A percentile compares a stretch with the other conserved stretches of the same genome.
Evolutionary conservation across 2,329 filamentous ascomycete species (phyloP).

Genomic region (Lecanicillium sp.): DNA sequence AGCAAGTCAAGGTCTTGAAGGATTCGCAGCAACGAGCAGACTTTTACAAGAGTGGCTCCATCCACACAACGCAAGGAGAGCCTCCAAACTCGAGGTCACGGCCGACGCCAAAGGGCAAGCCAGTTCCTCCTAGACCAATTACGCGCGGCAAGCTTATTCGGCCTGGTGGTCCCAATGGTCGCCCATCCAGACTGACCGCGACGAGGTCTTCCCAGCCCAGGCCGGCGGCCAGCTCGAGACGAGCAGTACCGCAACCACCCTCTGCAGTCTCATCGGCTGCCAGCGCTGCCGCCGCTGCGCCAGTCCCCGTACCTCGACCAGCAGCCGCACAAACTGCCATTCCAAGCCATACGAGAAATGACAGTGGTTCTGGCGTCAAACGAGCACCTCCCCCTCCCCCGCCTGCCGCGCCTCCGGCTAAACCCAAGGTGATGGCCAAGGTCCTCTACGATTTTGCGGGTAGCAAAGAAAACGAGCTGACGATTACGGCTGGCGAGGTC

Average conservation of each 20-base stretch:
- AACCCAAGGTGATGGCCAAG: conserved; percentile 72
- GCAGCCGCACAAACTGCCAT: conserved; percentile 17
- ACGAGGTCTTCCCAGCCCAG: conserved; percentile 37
- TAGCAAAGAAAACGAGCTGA: conserved; percentile 77
- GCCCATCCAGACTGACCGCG: conserved; percentile 62
- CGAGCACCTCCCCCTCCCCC: conserved; percentile 59
- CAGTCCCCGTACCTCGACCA: conserved; percentile 12
- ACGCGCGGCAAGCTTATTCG: conserved; percentile 89
- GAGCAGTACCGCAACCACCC: conserved; percentile 26
- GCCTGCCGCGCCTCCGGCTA: conserved; percentile 53
- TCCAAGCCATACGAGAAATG: conserved; percentile 45
- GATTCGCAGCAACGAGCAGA: conserved; percentile 73
- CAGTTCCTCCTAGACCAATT: conserved; percentile 80
- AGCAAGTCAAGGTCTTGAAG: conserved; percentile 81
- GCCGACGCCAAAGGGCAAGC: conserved; percentile 81
- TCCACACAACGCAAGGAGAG: conserved; percentile 83
- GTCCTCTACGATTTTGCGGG: conserved; percentile 89
- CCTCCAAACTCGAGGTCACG: conserved; percentile 73
- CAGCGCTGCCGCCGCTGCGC: conserved; percentile 10
- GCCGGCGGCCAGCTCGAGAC: conserved; percentile 25
- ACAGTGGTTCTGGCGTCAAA: conserved; percentile 33
- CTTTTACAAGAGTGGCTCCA: conserved; percentile 85
- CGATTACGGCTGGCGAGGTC: conserved; percentile 70
- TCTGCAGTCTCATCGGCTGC: conserved; percentile 21
- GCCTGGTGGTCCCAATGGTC: conserved; percentile 77